Conservation (phyloP, 2,329 filamentous ascomycete genomes). For the Hypoxylon sp. region DNA sequence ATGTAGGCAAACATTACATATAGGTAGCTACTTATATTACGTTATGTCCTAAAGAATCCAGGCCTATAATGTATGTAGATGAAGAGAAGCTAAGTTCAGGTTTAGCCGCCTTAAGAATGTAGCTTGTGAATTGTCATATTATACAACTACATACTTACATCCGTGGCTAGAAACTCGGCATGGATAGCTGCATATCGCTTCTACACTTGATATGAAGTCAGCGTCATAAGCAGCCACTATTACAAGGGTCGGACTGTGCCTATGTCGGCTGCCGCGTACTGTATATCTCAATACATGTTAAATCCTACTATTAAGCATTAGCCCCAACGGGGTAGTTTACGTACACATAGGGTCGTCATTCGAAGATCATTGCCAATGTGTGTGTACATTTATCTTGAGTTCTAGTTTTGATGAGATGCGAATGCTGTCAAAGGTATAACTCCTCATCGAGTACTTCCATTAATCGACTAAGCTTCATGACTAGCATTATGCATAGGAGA, state of each 20-base stretch:
- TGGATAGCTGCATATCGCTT: constrained; percentile 34
- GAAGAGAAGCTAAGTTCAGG: neutral
- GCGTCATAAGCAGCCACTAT: constrained; percentile 1
- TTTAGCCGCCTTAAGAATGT: neutral
- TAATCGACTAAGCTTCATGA: neutral
- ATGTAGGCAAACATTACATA: constrained; percentile 10
- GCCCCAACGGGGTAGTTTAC: neutral
- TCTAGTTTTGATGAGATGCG: neutral
- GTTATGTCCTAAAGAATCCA: neutral
- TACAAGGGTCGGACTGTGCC: constrained; percentile 4
- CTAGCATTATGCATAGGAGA: constrained; percentile 3
- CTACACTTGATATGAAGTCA: neutral
- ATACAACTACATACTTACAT: constrained; percentile 1
- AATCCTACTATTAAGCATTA: neutral
- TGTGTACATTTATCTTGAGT: neutral
- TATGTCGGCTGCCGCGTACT: neutral
- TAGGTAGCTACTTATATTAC: neutral
- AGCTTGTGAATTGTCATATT: neutral
- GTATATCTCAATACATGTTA: neutral
- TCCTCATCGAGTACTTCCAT: neutral
- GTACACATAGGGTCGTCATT: neutral
- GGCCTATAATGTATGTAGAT: neutral
- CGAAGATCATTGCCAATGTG: neutral
- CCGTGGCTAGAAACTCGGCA: constrained; percentile 8
- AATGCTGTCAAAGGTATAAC: too few relatives aligned